phyloP scores from a whole-genome alignment of 306 rosid species.

The Abrus pulchellus region DNA sequence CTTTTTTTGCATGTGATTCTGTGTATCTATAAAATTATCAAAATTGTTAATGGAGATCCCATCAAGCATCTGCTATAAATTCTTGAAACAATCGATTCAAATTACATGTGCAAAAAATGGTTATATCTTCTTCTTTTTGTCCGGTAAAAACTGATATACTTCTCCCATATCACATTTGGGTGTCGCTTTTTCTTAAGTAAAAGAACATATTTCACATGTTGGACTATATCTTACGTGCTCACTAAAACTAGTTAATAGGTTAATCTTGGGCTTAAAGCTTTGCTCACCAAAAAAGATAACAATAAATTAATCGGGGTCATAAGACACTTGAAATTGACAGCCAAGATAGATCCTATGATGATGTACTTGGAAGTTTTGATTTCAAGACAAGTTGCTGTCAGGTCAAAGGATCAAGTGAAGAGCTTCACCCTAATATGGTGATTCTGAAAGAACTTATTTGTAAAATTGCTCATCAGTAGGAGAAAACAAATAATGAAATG shows the following conservation, averaged over 20 bases:
- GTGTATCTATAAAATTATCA: slow-evolving; percentile 1
- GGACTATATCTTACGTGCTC: slow-evolving; percentile 10
- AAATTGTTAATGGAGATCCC: not conserved
- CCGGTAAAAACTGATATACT: not conserved
- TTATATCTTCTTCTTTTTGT: not conserved
- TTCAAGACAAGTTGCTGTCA: not conserved
- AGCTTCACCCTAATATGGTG: not conserved
- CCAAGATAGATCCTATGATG: slow-evolving; percentile 10
- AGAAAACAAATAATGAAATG: not conserved
- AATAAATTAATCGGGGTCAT: not conserved
- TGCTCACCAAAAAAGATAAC: not conserved
- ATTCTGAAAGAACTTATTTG: slow-evolving; percentile 10
- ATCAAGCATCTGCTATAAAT: slow-evolving; percentile 1
- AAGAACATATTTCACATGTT: not conserved
- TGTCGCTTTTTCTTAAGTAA: not conserved
- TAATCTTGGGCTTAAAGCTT: not conserved
- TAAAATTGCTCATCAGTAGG: slow-evolving; percentile 21
- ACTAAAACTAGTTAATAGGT: not conserved
- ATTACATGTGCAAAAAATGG: not conserved
- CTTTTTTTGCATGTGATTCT: slow-evolving; percentile 35
- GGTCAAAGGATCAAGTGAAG: not conserved
- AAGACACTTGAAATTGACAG: not conserved
- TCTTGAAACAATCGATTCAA: slow-evolving; percentile 14
- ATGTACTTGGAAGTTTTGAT: slow-evolving; percentile 7
- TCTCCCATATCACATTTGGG: not conserved